Conservation (phyloP, 2,329 filamentous ascomycete species). For the Fusarium palustre region DNA sequence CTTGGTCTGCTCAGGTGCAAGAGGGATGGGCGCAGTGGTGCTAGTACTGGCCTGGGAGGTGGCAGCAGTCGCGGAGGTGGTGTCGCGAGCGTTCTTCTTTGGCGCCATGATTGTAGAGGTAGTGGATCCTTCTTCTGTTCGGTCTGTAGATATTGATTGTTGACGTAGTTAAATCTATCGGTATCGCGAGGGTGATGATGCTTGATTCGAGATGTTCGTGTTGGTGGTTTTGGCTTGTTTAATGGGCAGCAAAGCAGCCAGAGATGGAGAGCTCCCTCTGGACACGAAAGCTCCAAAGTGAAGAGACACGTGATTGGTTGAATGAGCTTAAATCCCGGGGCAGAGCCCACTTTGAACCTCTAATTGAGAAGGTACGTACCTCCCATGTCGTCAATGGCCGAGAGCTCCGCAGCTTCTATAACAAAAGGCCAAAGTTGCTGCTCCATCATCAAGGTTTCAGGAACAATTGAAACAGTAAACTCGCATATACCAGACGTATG, state of each 20-base stretch:
- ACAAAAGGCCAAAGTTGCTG: constrained; percentile 1
- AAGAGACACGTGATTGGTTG: constrained; percentile 50
- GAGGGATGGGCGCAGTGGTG: constrained; percentile 45
- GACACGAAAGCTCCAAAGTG: constrained; percentile 55
- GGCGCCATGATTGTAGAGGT: constrained; percentile 59
- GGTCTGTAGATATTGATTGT: neutral
- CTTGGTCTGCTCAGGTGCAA: constrained; percentile 38
- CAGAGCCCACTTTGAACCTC: constrained; percentile 5
- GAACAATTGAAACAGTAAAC: neutral
- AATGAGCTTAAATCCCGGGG: constrained; percentile 22
- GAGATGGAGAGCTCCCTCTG: constrained; percentile 42
- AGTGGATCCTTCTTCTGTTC: neutral
- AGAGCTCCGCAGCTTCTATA: constrained; percentile 13
- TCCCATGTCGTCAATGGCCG: constrained; percentile 38
- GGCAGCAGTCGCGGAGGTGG: constrained; percentile 51
- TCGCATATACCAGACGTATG: neutral
- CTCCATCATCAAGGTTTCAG: neutral
- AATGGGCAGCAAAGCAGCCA: constrained; percentile 15
- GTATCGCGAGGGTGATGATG: constrained; percentile 21
- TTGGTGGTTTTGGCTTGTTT: constrained; percentile 26
- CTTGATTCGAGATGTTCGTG: constrained; percentile 18
- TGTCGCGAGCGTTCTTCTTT: constrained; percentile 59
- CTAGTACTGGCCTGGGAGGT: constrained; percentile 48
- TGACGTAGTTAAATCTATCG: neutral
- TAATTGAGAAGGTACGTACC: constrained; percentile 11